A percentile compares a stretch with the other conserved stretches of the same genome.
Evolutionary conservation across 2,329 filamentous ascomycete genomes (phyloP).

Genomic region (Cytospora piceae): DNA sequence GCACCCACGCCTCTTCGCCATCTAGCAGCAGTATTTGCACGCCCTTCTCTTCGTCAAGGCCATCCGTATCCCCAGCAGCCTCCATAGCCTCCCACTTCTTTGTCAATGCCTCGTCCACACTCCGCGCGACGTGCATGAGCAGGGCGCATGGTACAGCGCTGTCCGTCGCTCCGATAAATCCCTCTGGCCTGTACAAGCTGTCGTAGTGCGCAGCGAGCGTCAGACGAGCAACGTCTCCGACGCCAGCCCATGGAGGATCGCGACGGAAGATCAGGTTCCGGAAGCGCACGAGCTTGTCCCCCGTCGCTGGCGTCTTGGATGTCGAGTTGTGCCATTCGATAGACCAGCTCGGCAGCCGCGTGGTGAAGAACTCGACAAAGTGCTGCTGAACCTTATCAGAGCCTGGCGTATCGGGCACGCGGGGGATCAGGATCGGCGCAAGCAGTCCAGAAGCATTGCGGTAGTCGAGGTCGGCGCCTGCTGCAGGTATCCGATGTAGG

Average conservation of each 20-base stretch:
- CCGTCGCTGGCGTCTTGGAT: constrained; percentile 67
- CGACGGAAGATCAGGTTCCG: constrained; percentile 76
- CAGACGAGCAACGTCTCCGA: constrained; percentile 72
- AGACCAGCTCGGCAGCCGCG: constrained; percentile 69
- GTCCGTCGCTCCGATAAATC: constrained; percentile 84
- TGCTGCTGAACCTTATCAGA: constrained; percentile 69
- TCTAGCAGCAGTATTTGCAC: constrained; percentile 81
- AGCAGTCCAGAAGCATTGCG: constrained; percentile 64
- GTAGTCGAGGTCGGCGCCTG: constrained; percentile 70
- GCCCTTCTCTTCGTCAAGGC: constrained; percentile 69
- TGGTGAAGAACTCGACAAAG: constrained; percentile 72
- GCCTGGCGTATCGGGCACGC: constrained; percentile 74
- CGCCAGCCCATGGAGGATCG: constrained; percentile 75
- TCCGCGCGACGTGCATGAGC: constrained; percentile 75
- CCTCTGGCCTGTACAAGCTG: constrained; percentile 70
- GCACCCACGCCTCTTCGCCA: constrained; percentile 78
- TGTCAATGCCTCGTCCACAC: constrained; percentile 71
- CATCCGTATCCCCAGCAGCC: constrained; percentile 53
- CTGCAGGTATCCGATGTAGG: constrained; percentile 56
- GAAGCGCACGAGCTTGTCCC: constrained; percentile 69
- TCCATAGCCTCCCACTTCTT: constrained; percentile 75
- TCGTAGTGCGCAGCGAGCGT: constrained; percentile 87
- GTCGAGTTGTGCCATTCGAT: constrained; percentile 77
- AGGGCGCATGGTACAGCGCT: constrained; percentile 85
- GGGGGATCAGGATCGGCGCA: constrained; percentile 74